Conservation (phyloP, 1,139 yeast genomes). For the Saccharomyces pastorianus region DNA sequence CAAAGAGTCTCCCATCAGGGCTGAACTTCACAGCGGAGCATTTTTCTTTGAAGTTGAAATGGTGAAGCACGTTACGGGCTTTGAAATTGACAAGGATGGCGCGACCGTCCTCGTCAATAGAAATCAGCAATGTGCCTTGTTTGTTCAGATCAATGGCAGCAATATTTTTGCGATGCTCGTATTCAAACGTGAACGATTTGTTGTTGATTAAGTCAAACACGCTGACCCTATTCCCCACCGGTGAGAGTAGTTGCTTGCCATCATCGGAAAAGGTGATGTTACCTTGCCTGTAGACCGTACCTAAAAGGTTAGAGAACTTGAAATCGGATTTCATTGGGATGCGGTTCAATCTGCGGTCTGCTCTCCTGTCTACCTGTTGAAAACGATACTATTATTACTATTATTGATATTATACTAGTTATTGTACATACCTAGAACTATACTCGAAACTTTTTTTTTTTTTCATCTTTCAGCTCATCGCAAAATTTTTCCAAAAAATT, state of each 20-base stretch:
- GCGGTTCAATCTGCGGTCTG: slow-evolving; percentile 1
- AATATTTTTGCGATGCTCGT: slow-evolving; percentile 86
- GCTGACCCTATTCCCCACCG: slow-evolving; percentile 90
- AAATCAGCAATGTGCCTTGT: slow-evolving; percentile 71
- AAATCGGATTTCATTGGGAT: slow-evolving; percentile 46
- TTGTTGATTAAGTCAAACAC: slow-evolving; percentile 81
- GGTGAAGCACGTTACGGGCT: slow-evolving; percentile 83
- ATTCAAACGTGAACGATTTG: slow-evolving; percentile 80
- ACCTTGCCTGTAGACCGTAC: slow-evolving; percentile 91
- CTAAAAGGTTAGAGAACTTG: slow-evolving; percentile 76
- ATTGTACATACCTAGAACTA: not conserved
- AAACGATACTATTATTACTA: not conserved
- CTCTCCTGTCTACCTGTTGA: slow-evolving; percentile 1
- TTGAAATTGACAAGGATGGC: slow-evolving; percentile 83
- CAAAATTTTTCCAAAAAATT: slow-evolving; percentile 14
- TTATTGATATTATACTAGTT: not conserved
- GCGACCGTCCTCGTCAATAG: slow-evolving; percentile 88
- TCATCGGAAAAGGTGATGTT: slow-evolving; percentile 81
- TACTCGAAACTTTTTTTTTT: slow-evolving; percentile 7
- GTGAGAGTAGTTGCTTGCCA: slow-evolving; percentile 75
- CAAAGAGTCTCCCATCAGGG: slow-evolving; percentile 83
- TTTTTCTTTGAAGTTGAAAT: slow-evolving; percentile 80
- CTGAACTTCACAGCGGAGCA: slow-evolving; percentile 74
- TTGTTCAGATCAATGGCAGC: slow-evolving; percentile 72
- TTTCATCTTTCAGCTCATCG: slow-evolving; percentile 19